Conservation (phyloP, 2,329 filamentous ascomycete genomes). For the Ciborinia camelliae region DNA sequence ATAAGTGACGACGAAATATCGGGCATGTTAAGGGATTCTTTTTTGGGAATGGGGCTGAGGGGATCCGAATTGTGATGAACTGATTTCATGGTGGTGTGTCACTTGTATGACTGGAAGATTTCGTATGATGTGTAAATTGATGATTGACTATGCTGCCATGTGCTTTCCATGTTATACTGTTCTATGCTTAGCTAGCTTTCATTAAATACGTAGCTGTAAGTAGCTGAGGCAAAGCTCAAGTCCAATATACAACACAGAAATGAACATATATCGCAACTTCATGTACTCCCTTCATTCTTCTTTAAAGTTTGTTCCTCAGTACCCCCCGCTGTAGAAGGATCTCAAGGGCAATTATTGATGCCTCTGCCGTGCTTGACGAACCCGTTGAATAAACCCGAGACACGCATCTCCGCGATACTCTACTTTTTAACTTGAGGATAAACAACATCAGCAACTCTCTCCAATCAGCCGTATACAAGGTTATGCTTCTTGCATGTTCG, state of each 20-base stretch:
- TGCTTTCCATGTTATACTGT: neutral
- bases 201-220: no score
- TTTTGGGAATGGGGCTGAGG: no score
- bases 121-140: neutral
- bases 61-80: no score
- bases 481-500: neutral
- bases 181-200: no score
- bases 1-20: no score
- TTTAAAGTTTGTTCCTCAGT: neutral
- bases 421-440: neutral
- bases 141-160: neutral
- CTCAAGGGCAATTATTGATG: neutral
- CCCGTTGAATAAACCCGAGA: neutral
- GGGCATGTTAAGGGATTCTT: neutral
- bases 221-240: neutral
- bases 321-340: neutral
- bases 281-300: neutral
- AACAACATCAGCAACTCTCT: neutral
- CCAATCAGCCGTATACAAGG: neutral
- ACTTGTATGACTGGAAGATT: neutral
- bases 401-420: neutral
- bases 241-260: neutral
- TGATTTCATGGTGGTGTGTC: neutral
- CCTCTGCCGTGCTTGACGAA: neutral
- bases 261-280: neutral